Evolutionary conservation across 192 early-diverging fungal species (phyloP), one percentile per base, ranked within the genome.

Genomic region (Podila epigama): DNA sequence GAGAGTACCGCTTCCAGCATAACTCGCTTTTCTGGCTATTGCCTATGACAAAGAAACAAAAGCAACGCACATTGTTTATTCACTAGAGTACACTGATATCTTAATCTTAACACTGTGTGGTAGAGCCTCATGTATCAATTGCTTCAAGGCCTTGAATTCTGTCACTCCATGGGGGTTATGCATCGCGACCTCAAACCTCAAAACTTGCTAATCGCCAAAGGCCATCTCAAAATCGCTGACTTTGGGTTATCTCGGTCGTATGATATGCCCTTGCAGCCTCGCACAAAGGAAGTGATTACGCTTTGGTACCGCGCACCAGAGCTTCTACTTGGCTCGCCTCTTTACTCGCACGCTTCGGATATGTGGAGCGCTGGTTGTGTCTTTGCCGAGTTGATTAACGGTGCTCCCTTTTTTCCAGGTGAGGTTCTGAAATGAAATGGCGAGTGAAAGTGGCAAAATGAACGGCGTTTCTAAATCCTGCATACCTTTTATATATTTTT

Each of bases 131-230:
- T 94, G 82, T 85, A 88, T 70, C 97, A 99, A 81, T 83, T 99
- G 12, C 62, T 96, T 68, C 87, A 89, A 66, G 97, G 96, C 16
- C 75, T 99, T 18, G 81, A 86, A 33, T 97, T 91, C 84, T 98
- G 96, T 69, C 97, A 99, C 81, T 87, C 89, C 35, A 90, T 89
- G 65, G 88, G 97, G n/a, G 93, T 97, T 57, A 80, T 99, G 31
- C 97, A 99, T 81, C 89, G 97, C 16, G 97, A 99, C 75, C 83
- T 99, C 50, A 99, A 99, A 66, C 97, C 96, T n/a, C 96, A 98
- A 83, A 99, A 99, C 79, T 66, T 98, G 79, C 86, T 99, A 34
- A 96, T 99, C 79, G 95, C 97, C 69, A 75, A 84, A 0, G 92
- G 93, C 3, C 94, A 86, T 73, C 84, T 99, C 35, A 98, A 96